Percentiles rank a stretch among this genome's conserved stretches.
Evolutionary conservation across 352 stramenopile species (phyloP).

Genomic region (Pythium scleroteichum): DNA sequence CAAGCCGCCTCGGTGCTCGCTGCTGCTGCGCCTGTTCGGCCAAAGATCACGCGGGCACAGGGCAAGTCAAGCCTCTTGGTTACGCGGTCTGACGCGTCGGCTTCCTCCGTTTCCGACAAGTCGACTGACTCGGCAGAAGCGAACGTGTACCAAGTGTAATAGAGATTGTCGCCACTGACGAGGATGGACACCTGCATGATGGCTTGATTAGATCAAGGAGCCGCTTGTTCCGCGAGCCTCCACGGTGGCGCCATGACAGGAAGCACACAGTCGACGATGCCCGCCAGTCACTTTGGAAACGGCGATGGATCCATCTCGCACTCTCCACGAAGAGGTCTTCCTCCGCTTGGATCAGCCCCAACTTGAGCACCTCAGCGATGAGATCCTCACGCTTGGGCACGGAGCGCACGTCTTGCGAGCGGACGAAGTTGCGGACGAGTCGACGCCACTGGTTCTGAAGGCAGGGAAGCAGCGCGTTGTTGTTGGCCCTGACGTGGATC

Average conservation of each 20-base stretch:
- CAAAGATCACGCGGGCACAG: conserved; percentile 11
- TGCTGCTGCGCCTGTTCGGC: not conserved
- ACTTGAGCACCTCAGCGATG: conserved; percentile 1
- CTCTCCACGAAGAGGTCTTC: not conserved
- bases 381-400: not conserved
- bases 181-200: no score
- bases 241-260: not conserved
- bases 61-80: conserved; percentile 14
- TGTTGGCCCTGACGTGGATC: no score
- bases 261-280: not conserved
- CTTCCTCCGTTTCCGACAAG: not conserved
- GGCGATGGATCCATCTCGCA: not conserved
- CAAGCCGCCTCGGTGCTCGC: not conserved
- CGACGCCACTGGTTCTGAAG: conserved; percentile 19
- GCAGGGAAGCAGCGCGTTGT: conserved; percentile 1
- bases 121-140: not conserved
- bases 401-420: not conserved
- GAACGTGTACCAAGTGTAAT: no score
- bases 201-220: no score
- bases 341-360: conserved; percentile 49
- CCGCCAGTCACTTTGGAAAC: not conserved
- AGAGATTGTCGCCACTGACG: no score
- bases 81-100: not conserved
- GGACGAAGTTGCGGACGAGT: conserved; percentile 3
- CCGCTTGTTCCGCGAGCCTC: no score